Evolutionary conservation across 169 alveolate species (phyloP).

Genomic region (Plasmodium fragile): DNA sequence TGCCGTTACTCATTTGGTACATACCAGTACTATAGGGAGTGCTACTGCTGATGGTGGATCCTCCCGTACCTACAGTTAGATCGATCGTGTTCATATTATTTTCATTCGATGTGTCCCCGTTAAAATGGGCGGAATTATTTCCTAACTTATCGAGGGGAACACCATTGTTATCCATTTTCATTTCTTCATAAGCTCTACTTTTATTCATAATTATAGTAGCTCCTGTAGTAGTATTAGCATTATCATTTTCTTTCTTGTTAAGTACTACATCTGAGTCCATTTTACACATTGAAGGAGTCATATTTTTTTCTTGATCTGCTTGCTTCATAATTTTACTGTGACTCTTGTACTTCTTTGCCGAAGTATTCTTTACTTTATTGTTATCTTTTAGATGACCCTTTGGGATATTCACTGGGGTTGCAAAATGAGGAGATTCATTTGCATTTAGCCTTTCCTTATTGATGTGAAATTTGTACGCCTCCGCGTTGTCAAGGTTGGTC

Average conservation of each 20-base stretch:
- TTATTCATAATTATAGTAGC: slow-evolving; percentile 9
- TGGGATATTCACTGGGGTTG: slow-evolving; percentile 12
- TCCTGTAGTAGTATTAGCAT: not conserved
- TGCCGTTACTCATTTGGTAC: not conserved
- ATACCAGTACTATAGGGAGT: not conserved
- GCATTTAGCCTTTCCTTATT: slow-evolving; percentile 34
- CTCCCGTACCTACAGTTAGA: not conserved
- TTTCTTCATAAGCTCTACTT: slow-evolving; percentile 15
- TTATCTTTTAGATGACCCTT: slow-evolving; percentile 32
- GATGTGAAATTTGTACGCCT: slow-evolving; percentile 14
- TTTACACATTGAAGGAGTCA: not conserved
- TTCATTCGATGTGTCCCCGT: not conserved
- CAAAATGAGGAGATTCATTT: slow-evolving; percentile 19
- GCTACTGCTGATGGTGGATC: not conserved
- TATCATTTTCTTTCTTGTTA: slow-evolving; percentile 18
- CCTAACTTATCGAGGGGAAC: slow-evolving; percentile 21
- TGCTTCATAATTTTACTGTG: not conserved
- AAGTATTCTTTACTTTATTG: not conserved
- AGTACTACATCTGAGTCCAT: not conserved
- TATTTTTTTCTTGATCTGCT: slow-evolving; percentile 19
- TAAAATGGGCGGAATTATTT: slow-evolving; percentile 11
- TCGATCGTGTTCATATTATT: not conserved
- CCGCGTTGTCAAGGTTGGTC: slow-evolving; percentile 3
- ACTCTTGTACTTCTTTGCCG: slow-evolving; percentile 4
- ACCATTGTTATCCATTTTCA: slow-evolving; percentile 12